Base-by-base conservation (phyloP, 192 early-diverging fungal species). In the Umbelopsis sp. region DNA sequence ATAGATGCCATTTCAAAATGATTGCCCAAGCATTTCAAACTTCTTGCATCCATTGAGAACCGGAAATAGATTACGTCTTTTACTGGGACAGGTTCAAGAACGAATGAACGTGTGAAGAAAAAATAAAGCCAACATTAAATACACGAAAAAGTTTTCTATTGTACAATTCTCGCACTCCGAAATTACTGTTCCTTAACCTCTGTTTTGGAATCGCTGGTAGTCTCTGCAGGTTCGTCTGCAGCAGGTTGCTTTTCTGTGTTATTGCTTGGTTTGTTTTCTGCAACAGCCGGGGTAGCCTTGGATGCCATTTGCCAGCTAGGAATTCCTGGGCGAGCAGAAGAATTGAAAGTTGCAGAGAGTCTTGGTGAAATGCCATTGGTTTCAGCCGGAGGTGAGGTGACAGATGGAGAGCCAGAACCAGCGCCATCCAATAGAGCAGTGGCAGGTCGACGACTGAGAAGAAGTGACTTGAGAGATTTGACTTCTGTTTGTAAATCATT, bases 401-500 rank as follows among this genome's bases (percentile, higher is more conserved):
- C 56, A 62, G 45, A 14, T 10, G 78, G 77, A 2, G 38, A 41
- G 38, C 38, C 29, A 62, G 45, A 20, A 12, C 45, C 68, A 21
- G 22, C 73, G 17, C 86, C 78, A 11, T 75, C 77, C 65, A 82
- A 76, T 29, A 82, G 75, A 14, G 81, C 56, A 25, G 80, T 68
- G 0, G 79, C 65, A 71, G 87, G 86, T 8, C 91, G 86, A 44
- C 96, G 90, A 78, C 91, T 98, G 31, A 96, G 74, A 53, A 99
- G 79, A 70, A 99, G 84, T 69, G 90, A 94, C 72, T 97, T 95
- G 41, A 99, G 84, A 22, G 93, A 94, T 77, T 96, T 97, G 78
- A 99, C 88, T 78, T 99, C 97, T 24, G 85, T 86, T 81, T 99
- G 97, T 24, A 99, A 84, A 38, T 98, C 95, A 34, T 80, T 77